Evolutionary conservation across 441 rosid species (phyloP), one percentile per base, ranked within the genome.

Genomic region (Jatropha multifida): DNA sequence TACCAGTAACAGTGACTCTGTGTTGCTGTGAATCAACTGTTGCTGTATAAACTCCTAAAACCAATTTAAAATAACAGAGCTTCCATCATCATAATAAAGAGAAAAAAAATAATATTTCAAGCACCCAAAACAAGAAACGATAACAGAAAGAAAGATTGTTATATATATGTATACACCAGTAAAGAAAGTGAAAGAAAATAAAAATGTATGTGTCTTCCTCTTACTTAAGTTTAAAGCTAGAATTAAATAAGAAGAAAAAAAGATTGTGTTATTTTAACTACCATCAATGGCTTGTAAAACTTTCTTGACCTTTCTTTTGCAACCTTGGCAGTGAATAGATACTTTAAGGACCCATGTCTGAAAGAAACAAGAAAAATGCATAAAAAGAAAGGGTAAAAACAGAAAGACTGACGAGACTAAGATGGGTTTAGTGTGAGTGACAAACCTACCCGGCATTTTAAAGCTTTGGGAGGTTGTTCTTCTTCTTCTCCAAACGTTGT

Each of bases 301-400:
- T 82, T 83, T 90, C 84, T 79, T 87, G 79, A 91, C 94, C 76
- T 89, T 83, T 72, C 84, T 88, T 81, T 80, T 84, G 88, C 96
- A 91, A 78, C 96, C 94, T 83, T 87, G 83, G 69, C 94, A 91
- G 81, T 91, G 92, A 71, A 91, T 85, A 32, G 83, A 86, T 51
- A 89, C 94, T 80, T 78, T 91, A 65, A 91, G 66, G 18, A 79
- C 83, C 94, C 91, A 91, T 70, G 87, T 89, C 96, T 89, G 81
- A 44, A 54, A 76, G 77, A 71, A 77, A 77, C 61, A 58, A 27
- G 40, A 32, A 23, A 42, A 61, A 64, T 44, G 20, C 4, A 46
- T 44, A 8, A 38, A n/a, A 54, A 69, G 41, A 15, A 26, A n/a
- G 42, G 12, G 38, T 56, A 9, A 40, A 56, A 13, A 2, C n/a